phyloP scores from a whole-genome alignment of 352 stramenopile genomes.

The Plasmopara muralis region DNA sequence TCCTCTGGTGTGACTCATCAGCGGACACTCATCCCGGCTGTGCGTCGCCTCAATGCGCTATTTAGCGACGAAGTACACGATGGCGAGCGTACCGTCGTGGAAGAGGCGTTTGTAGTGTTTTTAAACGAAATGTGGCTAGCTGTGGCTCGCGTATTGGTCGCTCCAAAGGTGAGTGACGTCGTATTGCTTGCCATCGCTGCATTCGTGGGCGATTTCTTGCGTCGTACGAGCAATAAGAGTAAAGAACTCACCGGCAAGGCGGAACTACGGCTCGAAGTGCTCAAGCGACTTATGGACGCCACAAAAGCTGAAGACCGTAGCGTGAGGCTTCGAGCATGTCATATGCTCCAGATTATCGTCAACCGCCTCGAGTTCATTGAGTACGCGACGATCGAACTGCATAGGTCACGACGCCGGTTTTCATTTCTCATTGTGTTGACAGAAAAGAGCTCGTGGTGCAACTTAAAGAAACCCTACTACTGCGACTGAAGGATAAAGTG shows the following conservation, averaged over 20 bases:
- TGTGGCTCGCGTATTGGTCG: slow-evolving; percentile 40
- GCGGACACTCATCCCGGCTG: slow-evolving; percentile 37
- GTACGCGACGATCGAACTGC: slow-evolving; percentile 15
- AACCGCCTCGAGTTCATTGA: slow-evolving; percentile 46
- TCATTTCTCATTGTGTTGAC: slow-evolving; percentile 2
- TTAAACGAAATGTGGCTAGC: slow-evolving; percentile 57
- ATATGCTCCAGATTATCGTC: slow-evolving; percentile 60
- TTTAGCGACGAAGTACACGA: slow-evolving; percentile 47
- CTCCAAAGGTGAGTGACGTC: slow-evolving; percentile 35
- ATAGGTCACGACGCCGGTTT: not conserved
- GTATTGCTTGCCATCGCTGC: slow-evolving; percentile 42
- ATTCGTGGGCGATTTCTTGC: slow-evolving; percentile 48
- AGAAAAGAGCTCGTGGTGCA: slow-evolving; percentile 35
- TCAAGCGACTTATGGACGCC: slow-evolving; percentile 38
- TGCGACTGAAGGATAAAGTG: slow-evolving; percentile 58
- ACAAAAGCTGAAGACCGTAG: slow-evolving; percentile 59
- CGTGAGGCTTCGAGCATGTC: slow-evolving; percentile 44
- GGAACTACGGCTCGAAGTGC: slow-evolving; percentile 45
- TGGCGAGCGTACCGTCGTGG: slow-evolving; percentile 24
- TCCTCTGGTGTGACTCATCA: slow-evolving; percentile 20
- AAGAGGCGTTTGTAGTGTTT: slow-evolving; percentile 57
- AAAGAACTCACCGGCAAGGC: slow-evolving; percentile 20
- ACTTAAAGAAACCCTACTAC: slow-evolving; percentile 39
- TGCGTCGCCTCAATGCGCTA: slow-evolving; percentile 43
- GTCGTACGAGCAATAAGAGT: slow-evolving; percentile 16